phyloP scores from a whole-genome alignment of 2,329 filamentous ascomycete species.

The Herpotrichia juniperi region DNA sequence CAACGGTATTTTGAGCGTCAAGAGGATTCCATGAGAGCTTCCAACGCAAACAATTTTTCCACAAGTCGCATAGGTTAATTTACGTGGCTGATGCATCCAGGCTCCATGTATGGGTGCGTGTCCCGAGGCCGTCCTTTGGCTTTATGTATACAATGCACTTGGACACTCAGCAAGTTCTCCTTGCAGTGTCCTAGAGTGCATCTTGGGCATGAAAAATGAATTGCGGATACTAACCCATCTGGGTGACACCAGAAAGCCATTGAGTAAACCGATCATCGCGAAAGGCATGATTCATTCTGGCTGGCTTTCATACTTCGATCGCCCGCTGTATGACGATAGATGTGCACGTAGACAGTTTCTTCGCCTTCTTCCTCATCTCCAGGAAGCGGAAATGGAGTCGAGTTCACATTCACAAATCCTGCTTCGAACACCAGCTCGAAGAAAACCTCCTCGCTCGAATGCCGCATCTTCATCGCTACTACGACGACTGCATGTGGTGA shows the following conservation, averaged over 20 bases:
- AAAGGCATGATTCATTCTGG: no score
- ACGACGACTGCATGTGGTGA: slow-evolving; percentile 60
- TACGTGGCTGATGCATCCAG: no score
- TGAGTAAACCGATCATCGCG: no score
- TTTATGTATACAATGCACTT: no score
- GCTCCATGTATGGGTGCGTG: no score
- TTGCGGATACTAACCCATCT: background rate
- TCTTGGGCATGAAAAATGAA: no score
- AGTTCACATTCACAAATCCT: slow-evolving; percentile 22
- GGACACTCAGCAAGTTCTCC: no score
- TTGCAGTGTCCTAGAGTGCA: no score
- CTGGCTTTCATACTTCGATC: background rate
- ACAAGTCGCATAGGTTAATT: no score
- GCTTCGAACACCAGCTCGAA: slow-evolving; percentile 59
- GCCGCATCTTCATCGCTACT: slow-evolving; percentile 70
- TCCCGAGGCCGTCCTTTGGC: no score
- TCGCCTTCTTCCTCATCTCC: slow-evolving; percentile 25
- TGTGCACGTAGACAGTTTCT: slow-evolving; percentile 31
- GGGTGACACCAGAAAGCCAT: no score
- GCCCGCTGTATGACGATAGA: slow-evolving; percentile 13
- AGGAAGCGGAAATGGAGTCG: slow-evolving; percentile 7
- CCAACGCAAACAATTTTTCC: no score
- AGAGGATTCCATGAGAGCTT: slow-evolving; percentile 14
- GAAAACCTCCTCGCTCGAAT: slow-evolving; percentile 70
- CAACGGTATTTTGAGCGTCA: slow-evolving; percentile 26